phyloP scores from a whole-genome alignment of 768 basidiomycete genomes.

The Mycena chlorophos region DNA sequence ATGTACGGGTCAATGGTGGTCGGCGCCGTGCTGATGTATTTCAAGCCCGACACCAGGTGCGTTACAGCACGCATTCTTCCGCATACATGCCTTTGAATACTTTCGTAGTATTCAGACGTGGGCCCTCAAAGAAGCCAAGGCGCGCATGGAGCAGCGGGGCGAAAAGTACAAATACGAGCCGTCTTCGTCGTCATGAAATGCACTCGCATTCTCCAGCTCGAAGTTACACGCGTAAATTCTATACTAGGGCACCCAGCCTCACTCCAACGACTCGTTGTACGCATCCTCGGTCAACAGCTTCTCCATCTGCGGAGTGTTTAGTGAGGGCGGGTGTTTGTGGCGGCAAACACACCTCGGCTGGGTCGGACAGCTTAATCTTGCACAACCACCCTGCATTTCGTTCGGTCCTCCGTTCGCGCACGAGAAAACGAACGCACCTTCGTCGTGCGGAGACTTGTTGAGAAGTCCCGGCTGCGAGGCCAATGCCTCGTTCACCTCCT shows the following conservation, averaged over 20 bases:
- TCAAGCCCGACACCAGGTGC: slow-evolving; percentile 92
- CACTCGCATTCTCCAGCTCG: not conserved
- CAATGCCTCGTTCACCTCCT: slow-evolving; percentile 76
- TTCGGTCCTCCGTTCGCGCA: not conserved
- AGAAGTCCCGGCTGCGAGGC: slow-evolving; percentile 71
- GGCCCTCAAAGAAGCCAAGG: slow-evolving; percentile 89
- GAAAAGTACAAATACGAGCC: slow-evolving; percentile 86
- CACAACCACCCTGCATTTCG: slow-evolving; percentile 82
- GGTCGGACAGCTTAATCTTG: slow-evolving; percentile 82
- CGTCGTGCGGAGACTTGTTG: slow-evolving; percentile 83
- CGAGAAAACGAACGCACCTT: slow-evolving; percentile 53
- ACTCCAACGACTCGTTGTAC: slow-evolving; percentile 56
- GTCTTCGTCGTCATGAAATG: slow-evolving; percentile 32
- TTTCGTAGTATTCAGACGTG: slow-evolving; percentile 79
- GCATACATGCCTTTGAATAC: slow-evolving; percentile 1
- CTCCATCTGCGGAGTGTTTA: slow-evolving; percentile 52
- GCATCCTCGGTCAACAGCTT: slow-evolving; percentile 68
- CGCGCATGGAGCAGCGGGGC: slow-evolving; percentile 88
- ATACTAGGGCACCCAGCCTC: not conserved
- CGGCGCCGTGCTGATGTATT: slow-evolving; percentile 75
- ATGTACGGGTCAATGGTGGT: slow-evolving; percentile 88
- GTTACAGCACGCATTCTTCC: slow-evolving; percentile 24
- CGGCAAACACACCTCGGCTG: slow-evolving; percentile 58
- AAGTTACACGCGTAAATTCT: slow-evolving; percentile 19
- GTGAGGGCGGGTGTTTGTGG: not conserved